Evolutionary conservation across 306 rosid genomes (phyloP), one percentile per base, ranked within the genome.

Genomic region (Prunus mume): DNA sequence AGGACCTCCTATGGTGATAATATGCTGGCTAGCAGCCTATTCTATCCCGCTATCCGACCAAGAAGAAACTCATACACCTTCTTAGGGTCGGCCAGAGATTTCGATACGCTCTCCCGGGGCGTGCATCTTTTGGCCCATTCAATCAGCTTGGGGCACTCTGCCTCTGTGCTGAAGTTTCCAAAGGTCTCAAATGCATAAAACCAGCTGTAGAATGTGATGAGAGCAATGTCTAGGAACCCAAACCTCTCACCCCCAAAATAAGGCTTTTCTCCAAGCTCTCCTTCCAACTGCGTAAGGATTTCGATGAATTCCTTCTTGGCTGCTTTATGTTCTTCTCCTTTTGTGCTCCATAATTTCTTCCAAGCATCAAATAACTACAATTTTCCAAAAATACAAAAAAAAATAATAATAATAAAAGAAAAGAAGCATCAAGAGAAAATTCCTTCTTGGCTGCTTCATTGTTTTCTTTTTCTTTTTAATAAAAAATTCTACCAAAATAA

Each of bases 241-340:
- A 81, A 81, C 12, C 5, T 38, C 10, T 81, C 61, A 3, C 81
- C 85, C 5, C 76, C 79, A 45, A 85, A 75, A 22, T 69, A 81
- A 5, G 60, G 18, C 45, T 74, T 75, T 5, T 71, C 85, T 4
- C 85, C 88, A n/a, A 85, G 83, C 72, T 74, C 80, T 43, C 71
- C 80, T 25, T 81, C 79, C 10, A 81, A 6, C 20, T 28, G 6
- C 69, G 50, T 64, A 12, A 81, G 58, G 61, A 28, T 9, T 56
- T 74, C 76, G 13, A 78, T 2, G 17, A 69, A 64, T n/a, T 74
- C 83, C 15, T 70, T 68, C 63, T 46, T 68, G 8, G 76, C 83
- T 43, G 78, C 77, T 22, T 70, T 74, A 27, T 71, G 77, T 51
- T 82, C 69, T 22, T 73, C 73, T 54, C 80, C 82, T 15, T 82